Conservation (phyloP, 2,329 filamentous ascomycete species). For the Phaeosphaeriaceae sp. region DNA sequence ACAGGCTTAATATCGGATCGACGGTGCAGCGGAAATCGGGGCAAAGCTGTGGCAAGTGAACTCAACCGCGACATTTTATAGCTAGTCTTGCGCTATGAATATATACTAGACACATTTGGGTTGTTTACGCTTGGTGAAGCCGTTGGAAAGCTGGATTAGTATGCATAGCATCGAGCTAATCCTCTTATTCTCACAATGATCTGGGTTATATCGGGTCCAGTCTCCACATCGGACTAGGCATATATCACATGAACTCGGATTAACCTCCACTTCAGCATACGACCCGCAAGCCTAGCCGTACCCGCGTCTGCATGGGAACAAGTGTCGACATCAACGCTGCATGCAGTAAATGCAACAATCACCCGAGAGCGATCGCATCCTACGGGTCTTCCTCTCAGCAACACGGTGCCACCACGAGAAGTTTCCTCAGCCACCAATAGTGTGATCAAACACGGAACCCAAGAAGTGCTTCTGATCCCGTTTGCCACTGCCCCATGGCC, state of each 20-base stretch:
- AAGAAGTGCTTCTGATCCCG: background rate
- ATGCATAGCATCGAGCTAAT: background rate
- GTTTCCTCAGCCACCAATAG: background rate
- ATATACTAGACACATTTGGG: background rate
- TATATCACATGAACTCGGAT: background rate
- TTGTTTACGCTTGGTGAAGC: background rate
- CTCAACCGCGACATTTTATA: background rate
- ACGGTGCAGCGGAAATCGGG: background rate
- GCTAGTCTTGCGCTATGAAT: background rate
- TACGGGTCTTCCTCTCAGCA: background rate
- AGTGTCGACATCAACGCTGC: no score
- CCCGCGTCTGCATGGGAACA: no score
- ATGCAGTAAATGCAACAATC: background rate
- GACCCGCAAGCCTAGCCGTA: constrained; percentile 1
- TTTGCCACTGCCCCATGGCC: constrained; percentile 16
- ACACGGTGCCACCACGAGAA: background rate
- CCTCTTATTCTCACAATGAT: no score
- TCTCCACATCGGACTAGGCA: background rate
- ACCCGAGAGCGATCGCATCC: constrained; percentile 6
- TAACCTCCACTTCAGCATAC: constrained; percentile 2
- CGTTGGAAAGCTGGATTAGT: background rate
- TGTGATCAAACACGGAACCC: background rate
- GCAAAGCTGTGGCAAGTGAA: background rate
- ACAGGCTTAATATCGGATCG: background rate
- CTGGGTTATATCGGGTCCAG: background rate